A percentile compares a stretch with the other conserved stretches of the same genome.
Conservation (phyloP, 148 eudicot species). For the Cornus florida region DNA sequence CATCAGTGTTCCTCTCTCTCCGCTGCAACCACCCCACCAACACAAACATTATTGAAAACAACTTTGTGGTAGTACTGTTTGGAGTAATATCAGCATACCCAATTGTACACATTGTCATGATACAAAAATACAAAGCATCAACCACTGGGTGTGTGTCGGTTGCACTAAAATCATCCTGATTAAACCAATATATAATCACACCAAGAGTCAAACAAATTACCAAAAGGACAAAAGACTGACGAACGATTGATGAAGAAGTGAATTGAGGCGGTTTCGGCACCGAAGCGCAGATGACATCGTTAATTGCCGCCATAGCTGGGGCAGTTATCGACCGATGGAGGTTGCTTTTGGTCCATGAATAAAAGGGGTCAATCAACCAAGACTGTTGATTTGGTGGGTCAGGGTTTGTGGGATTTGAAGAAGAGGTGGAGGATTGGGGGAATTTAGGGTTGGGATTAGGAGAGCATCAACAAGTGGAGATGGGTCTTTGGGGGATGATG, state of each 20-base stretch:
- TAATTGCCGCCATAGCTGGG: constrained; percentile 87
- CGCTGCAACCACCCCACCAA: constrained; percentile 53
- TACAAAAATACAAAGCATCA: constrained; percentile 77
- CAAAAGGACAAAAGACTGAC: constrained; percentile 68
- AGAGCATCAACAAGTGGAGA: too few species aligned
- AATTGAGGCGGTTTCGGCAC: constrained; percentile 38
- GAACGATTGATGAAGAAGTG: constrained; percentile 48
- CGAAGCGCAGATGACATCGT: constrained; percentile 34
- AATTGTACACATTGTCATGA: constrained; percentile 98
- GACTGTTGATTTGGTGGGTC: constrained; percentile 34
- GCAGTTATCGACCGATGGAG: constrained; percentile 89
- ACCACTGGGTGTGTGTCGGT: constrained; percentile 80
- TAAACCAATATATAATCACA: constrained; percentile 58
- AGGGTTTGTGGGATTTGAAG: too few species aligned
- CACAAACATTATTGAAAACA: constrained; percentile 82
- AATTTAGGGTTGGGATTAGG: too few species aligned
- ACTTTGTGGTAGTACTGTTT: constrained; percentile 58
- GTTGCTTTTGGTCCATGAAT: constrained; percentile 30
- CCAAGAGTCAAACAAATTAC: constrained; percentile 70
- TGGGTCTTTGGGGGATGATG: too few species aligned
- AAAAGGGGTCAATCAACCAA: constrained; percentile 61
- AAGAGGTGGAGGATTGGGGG: too few species aligned
- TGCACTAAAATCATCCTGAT: constrained; percentile 48
- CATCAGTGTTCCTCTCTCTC: too few species aligned
- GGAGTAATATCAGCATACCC: constrained; percentile 98